These are phyloP conservation scores for Anisodus tanguticus DNA, from an alignment of 257 asterid genomes.

Conservation along the genomic window DNA sequence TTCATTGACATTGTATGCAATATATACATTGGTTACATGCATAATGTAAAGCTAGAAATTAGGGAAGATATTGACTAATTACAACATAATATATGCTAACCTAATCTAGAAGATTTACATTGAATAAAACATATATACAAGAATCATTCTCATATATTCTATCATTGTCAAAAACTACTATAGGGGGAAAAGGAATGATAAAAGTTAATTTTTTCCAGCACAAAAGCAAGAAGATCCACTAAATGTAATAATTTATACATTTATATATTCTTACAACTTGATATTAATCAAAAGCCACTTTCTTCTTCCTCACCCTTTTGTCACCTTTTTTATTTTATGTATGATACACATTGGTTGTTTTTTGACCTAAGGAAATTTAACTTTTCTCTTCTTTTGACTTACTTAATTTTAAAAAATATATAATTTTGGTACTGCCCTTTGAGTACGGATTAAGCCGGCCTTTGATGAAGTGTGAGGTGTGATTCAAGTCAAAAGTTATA, in stretches of 20 bases:
- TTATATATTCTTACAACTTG: background rate
- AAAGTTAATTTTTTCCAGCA: background rate
- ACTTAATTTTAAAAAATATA: background rate
- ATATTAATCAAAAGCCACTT: conserved; percentile 1
- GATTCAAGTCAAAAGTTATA: conserved; percentile 25
- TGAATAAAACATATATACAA: too few species aligned
- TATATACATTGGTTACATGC: too few species aligned
- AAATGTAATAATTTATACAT: background rate
- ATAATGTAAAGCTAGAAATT: too few species aligned
- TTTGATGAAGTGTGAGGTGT: background rate
- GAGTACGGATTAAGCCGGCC: conserved; percentile 14
- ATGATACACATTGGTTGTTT: background rate
- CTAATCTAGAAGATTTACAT: too few species aligned
- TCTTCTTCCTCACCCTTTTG: background rate
- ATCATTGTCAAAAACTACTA: background rate
- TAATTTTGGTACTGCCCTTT: conserved; percentile 3
- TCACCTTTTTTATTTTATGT: background rate
- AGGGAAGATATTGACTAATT: too few species aligned
- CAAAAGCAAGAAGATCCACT: background rate
- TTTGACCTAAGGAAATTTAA: background rate
- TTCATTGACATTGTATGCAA: too few species aligned
- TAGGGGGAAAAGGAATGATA: background rate
- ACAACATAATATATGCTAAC: too few species aligned
- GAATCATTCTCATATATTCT: too few species aligned
- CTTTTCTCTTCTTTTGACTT: conserved; percentile 2